A percentile compares a stretch with the other conserved stretches of the same genome.
These are phyloP conservation scores for Crithidia expoeki DNA, from an alignment of 208 protist genomes.

Conservation along the genomic window DNA sequence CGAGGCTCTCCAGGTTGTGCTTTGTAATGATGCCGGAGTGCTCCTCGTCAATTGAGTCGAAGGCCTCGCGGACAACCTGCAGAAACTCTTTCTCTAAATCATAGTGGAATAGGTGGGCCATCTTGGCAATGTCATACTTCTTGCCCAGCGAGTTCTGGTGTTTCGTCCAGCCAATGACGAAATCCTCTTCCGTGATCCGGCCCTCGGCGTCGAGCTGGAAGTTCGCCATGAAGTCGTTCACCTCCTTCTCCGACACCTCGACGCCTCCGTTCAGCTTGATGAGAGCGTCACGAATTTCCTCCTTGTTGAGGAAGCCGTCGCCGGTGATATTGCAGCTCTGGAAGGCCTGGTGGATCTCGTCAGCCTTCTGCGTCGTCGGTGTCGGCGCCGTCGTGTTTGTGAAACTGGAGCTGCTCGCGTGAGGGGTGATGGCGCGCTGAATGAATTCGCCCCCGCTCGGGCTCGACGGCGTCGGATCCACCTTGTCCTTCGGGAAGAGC, in stretches of 20 bases:
- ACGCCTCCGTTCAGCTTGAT: conserved; percentile 85
- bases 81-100: conserved; percentile 87
- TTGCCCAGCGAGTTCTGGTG: conserved; percentile 81
- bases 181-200: conserved; percentile 88
- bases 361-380: conserved; percentile 41
- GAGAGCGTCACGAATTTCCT: conserved; percentile 87
- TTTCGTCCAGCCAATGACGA: conserved; percentile 80
- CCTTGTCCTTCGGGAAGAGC: conserved; percentile 64
- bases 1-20: conserved; percentile 73
- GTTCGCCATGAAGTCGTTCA: conserved; percentile 80
- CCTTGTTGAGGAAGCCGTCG: conserved; percentile 74
- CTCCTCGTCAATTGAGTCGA: conserved; percentile 82
- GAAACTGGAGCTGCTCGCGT: conserved; percentile 32
- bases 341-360: conserved; percentile 80
- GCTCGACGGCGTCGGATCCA: conserved; percentile 36
- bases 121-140: conserved; percentile 76
- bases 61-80: conserved; percentile 69
- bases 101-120: conserved; percentile 86
- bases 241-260: conserved; percentile 69
- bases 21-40: conserved; percentile 81
- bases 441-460: conserved; percentile 63
- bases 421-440: conserved; percentile 62
- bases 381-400: conserved; percentile 27
- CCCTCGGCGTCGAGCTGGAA: conserved; percentile 77
- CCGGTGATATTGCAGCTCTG: conserved; percentile 76